Conservation (phyloP, 306 rosid species). For the Carpinus fangiana region DNA sequence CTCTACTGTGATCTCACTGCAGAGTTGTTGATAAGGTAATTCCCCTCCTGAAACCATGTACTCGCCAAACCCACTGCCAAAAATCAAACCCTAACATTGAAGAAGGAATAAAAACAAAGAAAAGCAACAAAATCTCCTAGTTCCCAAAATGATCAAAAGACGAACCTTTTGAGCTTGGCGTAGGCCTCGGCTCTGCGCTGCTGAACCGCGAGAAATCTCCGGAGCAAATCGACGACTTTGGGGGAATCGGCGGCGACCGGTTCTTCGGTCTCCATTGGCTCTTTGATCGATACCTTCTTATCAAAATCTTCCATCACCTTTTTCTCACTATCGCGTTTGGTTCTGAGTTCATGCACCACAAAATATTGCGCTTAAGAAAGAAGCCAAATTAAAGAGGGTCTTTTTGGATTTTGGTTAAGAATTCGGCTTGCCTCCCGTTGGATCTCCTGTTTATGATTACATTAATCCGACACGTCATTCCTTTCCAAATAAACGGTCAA, state of each 20-base stretch:
- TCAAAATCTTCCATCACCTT: slow-evolving; percentile 56
- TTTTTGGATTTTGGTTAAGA: too few species aligned
- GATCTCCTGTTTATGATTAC: too few species aligned
- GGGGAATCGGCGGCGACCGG: slow-evolving; percentile 15
- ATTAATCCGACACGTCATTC: too few species aligned
- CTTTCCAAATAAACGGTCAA: too few species aligned
- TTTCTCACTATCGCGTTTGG: too few species aligned
- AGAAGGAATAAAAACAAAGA: background rate
- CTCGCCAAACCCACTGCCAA: slow-evolving; percentile 73
- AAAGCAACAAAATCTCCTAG: background rate
- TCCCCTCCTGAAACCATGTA: slow-evolving; percentile 69
- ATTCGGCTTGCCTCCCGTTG: too few species aligned
- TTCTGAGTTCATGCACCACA: too few species aligned
- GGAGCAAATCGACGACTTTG: slow-evolving; percentile 46
- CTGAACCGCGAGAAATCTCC: slow-evolving; percentile 60
- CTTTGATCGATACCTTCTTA: slow-evolving; percentile 58
- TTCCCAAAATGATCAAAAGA: background rate
- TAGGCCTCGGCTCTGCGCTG: slow-evolving; percentile 81
- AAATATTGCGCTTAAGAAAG: too few species aligned
- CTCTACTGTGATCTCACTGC: slow-evolving; percentile 75
- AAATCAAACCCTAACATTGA: background rate
- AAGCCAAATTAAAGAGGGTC: too few species aligned
- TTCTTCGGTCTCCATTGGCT: slow-evolving; percentile 41
- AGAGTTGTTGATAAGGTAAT: slow-evolving; percentile 65
- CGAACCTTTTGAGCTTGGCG: slow-evolving; percentile 64